These are phyloP conservation scores for Mollisia scopiformis DNA, from an alignment of 2,329 filamentous ascomycete genomes.

Conservation along the genomic window DNA sequence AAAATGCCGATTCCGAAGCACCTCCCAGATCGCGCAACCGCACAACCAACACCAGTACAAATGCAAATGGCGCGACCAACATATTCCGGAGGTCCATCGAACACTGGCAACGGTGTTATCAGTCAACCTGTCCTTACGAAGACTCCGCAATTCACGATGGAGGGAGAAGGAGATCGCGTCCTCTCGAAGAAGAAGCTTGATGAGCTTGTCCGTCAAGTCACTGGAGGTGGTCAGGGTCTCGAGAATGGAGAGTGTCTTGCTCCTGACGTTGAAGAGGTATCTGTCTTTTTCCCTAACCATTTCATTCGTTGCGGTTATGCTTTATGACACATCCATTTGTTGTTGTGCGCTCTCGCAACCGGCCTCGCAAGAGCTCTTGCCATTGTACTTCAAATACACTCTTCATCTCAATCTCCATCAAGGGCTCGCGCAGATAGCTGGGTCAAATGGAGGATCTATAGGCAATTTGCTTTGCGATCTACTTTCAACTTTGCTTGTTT, in stretches of 20 bases:
- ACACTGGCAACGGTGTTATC: slow-evolving; percentile 79
- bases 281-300: slow-evolving; percentile 31
- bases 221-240: slow-evolving; percentile 74
- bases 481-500: background rate
- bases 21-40: slow-evolving; percentile 68
- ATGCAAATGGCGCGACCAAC: slow-evolving; percentile 80
- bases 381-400: too few relatives aligned
- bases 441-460: too few relatives aligned
- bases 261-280: slow-evolving; percentile 94
- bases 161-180: slow-evolving; percentile 89
- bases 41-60: slow-evolving; percentile 72
- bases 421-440: too few relatives aligned
- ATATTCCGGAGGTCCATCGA: slow-evolving; percentile 74
- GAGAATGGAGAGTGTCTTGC: slow-evolving; percentile 77
- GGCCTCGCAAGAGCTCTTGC: too few relatives aligned
- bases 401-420: too few relatives aligned
- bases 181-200: slow-evolving; percentile 98
- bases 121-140: slow-evolving; percentile 84
- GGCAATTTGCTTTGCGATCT: too few relatives aligned
- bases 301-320: too few relatives aligned
- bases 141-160: slow-evolving; percentile 81
- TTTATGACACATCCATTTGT: too few relatives aligned
- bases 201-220: slow-evolving; percentile 91
- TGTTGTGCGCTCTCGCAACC: too few relatives aligned
- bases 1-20: slow-evolving; percentile 60